Base-by-base conservation (phyloP, 495 filamentous ascomycete genomes). In the Acidiella bohemica region DNA sequence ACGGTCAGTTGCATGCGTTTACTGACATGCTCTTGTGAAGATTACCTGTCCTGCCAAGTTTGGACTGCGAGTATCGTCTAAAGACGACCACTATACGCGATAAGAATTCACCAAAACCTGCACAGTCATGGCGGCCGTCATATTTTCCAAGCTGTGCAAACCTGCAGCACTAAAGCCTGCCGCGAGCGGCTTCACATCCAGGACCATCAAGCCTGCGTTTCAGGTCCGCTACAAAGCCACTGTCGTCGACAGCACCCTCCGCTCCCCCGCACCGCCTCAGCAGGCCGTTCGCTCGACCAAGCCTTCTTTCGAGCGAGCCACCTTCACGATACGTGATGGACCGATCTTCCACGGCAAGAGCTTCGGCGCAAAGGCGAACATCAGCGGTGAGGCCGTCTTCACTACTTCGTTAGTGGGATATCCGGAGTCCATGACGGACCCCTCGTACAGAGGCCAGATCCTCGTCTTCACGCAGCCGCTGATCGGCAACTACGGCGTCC, bases 391-490 rank as follows among this genome's bases (percentile, higher is more conserved):
- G 63, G 86, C 87, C 31, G 85, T 93, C 53, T 93, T 93, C 73
- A 94, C 84, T 46, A 93, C 84, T 39, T 88, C 82, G 20, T 70
- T 87, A 42, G 87, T 94, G 44, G 86, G 84, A 44, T 97, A 97
- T 58, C 90, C 90, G n/a, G 92, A 97, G 66, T 94, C 88, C 31
- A 76, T 99, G 75, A 96, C 90, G 56, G 92, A 96, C 54, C 92
- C 90, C 27, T 96, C 90, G 22, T 99, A 99, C 70, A 86, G 92
- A 50, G 92, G 92, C 31, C 92, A 99, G 67, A 96, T 96, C 42
- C 67, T 94, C 53, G 88, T 96, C 54, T 94, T 99, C 70, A 99
- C 90, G 39, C 84, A 93, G 59, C 90, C 90, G n/a, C 66, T 99
- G 47, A 94, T 99, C 60, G 90, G 90, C 49, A 99, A 99, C 68